Evolutionary conservation across 371 early-diverging fungal species (phyloP).

Genomic region (Actinomortierella wolfii): DNA sequence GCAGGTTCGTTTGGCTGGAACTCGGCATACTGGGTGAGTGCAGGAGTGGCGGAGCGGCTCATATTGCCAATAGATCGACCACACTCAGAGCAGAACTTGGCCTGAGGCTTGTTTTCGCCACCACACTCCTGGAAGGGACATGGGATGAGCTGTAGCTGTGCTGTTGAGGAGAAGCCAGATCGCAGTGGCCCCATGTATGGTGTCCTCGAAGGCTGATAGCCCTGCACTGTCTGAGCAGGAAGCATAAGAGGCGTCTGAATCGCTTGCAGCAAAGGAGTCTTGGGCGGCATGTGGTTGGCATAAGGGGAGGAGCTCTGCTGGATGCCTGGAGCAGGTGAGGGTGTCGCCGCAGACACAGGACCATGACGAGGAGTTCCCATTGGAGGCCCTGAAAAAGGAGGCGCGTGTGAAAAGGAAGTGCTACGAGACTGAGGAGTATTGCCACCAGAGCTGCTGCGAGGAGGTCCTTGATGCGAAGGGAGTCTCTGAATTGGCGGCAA

Average conservation of each 20-base stretch:
- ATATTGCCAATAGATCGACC: slow-evolving; percentile 58
- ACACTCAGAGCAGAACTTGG: slow-evolving; percentile 78
- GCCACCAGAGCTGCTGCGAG: slow-evolving; percentile 17
- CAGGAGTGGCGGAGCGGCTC: slow-evolving; percentile 55
- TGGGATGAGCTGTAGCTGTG: slow-evolving; percentile 36
- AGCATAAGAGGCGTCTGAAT: slow-evolving; percentile 43
- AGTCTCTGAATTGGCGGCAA: slow-evolving; percentile 13
- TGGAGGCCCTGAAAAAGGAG: slow-evolving; percentile 17
- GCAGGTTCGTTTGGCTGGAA: slow-evolving; percentile 8
- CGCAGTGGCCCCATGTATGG: slow-evolving; percentile 32
- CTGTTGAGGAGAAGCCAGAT: slow-evolving; percentile 27
- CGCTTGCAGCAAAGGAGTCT: slow-evolving; percentile 34
- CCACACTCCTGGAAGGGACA: slow-evolving; percentile 64
- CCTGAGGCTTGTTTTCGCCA: slow-evolving; percentile 65
- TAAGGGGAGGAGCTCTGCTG: slow-evolving; percentile 19
- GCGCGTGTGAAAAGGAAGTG: slow-evolving; percentile 5
- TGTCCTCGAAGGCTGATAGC: slow-evolving; percentile 24
- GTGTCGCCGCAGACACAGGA: slow-evolving; percentile 13
- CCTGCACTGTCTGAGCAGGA: slow-evolving; percentile 36
- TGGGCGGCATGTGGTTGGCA: slow-evolving; percentile 25
- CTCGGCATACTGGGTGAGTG: slow-evolving; percentile 22
- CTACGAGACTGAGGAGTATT: slow-evolving; percentile 19
- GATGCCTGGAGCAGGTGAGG: slow-evolving; percentile 14
- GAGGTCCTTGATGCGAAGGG: slow-evolving; percentile 15
- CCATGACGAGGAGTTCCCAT: slow-evolving; percentile 22